phyloP scores from a whole-genome alignment of 495 filamentous ascomycete genomes.

The Apiosordaria backusii region DNA sequence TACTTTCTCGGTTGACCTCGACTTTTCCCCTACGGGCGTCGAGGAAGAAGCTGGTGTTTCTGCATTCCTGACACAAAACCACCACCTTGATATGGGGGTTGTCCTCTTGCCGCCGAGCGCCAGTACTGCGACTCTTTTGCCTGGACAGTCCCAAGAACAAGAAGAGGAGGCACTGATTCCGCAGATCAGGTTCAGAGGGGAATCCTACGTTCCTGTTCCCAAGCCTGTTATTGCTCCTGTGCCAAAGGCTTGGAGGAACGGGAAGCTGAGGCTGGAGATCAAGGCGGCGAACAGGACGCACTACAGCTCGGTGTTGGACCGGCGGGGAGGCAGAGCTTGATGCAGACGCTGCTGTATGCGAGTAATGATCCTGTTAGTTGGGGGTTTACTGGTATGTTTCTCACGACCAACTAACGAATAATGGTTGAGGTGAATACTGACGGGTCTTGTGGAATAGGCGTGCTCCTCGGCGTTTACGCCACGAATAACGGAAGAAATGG shows the following conservation, averaged over 20 bases:
- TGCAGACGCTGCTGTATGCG: constrained; percentile 35
- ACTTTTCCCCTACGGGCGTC: constrained; percentile 33
- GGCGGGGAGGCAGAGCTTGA: constrained; percentile 28
- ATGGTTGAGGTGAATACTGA: constrained; percentile 5
- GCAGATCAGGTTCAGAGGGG: constrained; percentile 40
- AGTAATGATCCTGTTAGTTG: constrained; percentile 45
- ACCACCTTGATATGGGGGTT: constrained; percentile 51
- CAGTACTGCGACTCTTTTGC: constrained; percentile 17
- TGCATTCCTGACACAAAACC: constrained; percentile 51
- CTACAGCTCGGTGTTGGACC: constrained; percentile 42
- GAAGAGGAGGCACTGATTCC: constrained; percentile 21
- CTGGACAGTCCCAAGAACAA: constrained; percentile 5
- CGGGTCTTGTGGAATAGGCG: constrained; percentile 22
- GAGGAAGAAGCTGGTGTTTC: constrained; percentile 45
- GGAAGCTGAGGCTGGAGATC: constrained; percentile 41
- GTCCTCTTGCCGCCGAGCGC: constrained; percentile 34
- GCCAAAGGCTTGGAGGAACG: constrained; percentile 33
- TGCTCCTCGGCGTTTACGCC: constrained; percentile 47
- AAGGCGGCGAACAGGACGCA: constrained; percentile 45
- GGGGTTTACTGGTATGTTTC: constrained; percentile 47
- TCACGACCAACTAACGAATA: neutral
- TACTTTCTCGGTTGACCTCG: constrained; percentile 41
- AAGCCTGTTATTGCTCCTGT: constrained; percentile 30
- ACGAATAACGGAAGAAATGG: constrained; percentile 50
- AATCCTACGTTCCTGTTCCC: constrained; percentile 36